Percentiles rank a stretch among this genome's conserved stretches.
These are phyloP conservation scores for Podila epicladia DNA, from an alignment of 192 early-diverging fungal species.

Conservation along the genomic window DNA sequence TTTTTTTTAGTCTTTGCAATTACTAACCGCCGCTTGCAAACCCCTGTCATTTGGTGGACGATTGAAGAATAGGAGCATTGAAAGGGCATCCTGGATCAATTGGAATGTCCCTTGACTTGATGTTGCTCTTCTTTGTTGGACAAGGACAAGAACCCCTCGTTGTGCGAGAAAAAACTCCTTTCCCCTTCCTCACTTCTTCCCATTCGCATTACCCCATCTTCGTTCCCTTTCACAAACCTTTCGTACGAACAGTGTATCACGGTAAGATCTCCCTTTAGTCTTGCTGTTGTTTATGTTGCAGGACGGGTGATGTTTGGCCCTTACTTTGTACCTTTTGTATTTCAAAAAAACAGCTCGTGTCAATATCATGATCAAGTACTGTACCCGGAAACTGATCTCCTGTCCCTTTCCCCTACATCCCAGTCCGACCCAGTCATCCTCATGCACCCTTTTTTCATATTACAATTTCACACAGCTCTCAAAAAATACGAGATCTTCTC, in stretches of 20 bases:
- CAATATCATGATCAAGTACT: no score
- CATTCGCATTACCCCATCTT: background rate
- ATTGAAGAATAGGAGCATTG: background rate
- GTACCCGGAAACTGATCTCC: no score
- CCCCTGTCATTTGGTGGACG: background rate
- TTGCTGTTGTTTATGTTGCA: no score
- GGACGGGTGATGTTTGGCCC: no score
- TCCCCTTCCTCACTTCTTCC: background rate
- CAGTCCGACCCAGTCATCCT: background rate
- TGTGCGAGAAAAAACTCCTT: background rate
- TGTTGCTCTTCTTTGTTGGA: background rate
- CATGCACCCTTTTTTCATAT: no score
- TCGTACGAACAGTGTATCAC: no score
- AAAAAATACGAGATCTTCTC: background rate
- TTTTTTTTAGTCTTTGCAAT: background rate
- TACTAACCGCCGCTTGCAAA: background rate
- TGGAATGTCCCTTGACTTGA: background rate
- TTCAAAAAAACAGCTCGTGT: no score
- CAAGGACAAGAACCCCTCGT: no score
- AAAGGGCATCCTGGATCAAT: constrained; percentile 2
- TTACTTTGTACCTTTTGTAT: no score
- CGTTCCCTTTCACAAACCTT: no score
- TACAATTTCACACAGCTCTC: background rate
- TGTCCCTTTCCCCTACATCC: background rate
- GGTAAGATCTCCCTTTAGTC: no score